Percentiles rank a stretch among this genome's conserved stretches.
Conservation (phyloP, 768 basidiomycete genomes). For the Suillus clintonianus region DNA sequence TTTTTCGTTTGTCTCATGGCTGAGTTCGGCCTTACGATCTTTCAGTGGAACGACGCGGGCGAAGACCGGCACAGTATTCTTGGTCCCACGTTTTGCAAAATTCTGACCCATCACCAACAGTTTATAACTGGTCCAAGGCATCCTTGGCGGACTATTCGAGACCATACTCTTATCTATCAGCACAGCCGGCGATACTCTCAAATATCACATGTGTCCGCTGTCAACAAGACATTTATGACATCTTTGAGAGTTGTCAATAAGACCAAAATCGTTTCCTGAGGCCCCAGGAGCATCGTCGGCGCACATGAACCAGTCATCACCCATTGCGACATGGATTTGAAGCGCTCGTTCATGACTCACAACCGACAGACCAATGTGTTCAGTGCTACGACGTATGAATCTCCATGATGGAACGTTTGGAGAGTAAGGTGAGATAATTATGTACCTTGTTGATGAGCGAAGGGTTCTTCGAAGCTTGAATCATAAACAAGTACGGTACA, state of each 20-base stretch:
- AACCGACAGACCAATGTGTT: not conserved
- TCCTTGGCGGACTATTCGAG: not conserved
- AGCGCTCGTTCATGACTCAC: not conserved
- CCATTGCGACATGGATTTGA: not conserved
- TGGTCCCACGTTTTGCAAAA: no score
- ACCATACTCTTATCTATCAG: no score
- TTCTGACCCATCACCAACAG: no score
- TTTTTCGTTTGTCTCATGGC: no score
- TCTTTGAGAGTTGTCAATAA: not conserved
- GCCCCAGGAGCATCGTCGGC: not conserved
- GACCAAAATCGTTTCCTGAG: not conserved
- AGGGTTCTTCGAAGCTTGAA: not conserved
- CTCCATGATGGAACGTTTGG: not conserved
- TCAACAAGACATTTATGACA: not conserved
- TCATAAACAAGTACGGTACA: no score
- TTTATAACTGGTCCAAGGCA: not conserved
- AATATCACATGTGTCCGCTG: not conserved
- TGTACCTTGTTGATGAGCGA: not conserved
- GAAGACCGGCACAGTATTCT: no score
- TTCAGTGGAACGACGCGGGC: no score
- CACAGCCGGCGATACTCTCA: not conserved
- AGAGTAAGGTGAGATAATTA: not conserved
- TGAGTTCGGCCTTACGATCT: no score
- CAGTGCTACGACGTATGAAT: not conserved
- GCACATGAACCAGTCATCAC: not conserved